phyloP scores from a whole-genome alignment of 2,329 filamentous ascomycete genomes.

The Colletotrichum filicis region DNA sequence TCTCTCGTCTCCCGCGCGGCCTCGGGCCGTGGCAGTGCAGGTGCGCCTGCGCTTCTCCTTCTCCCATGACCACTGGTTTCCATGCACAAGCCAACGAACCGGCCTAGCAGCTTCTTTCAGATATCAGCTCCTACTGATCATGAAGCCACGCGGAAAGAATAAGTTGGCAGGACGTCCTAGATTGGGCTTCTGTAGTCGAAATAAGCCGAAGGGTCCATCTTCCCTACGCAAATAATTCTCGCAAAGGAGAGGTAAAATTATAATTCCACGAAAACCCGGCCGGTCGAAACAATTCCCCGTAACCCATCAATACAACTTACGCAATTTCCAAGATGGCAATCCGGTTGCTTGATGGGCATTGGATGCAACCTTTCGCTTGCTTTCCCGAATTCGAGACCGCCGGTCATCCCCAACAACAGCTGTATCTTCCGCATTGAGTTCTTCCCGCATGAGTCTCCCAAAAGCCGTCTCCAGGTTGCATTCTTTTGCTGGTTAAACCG shows the following conservation, averaged over 20 bases:
- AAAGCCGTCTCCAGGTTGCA: background rate
- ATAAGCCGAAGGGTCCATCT: background rate
- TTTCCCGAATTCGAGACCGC: background rate
- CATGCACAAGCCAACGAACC: background rate
- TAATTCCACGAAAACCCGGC: background rate
- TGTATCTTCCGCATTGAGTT: background rate
- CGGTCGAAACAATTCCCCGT: background rate
- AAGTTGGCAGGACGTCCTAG: background rate
- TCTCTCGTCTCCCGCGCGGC: background rate
- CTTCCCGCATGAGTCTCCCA: background rate
- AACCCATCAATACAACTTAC: background rate
- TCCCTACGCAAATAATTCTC: background rate
- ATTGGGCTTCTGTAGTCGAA: background rate
- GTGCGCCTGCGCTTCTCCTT: background rate
- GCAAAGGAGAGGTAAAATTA: background rate
- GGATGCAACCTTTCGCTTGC: background rate
- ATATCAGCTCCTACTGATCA: too few relatives aligned
- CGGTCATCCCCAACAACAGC: background rate
- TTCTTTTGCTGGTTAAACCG: background rate
- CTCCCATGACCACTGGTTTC: background rate
- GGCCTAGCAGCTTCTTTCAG: background rate
- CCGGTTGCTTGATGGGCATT: background rate
- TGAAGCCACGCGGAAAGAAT: background rate
- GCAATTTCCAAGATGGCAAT: background rate
- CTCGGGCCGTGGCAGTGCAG: background rate